Percentiles rank a stretch among this genome's conserved stretches.
These are phyloP conservation scores for Erysimum cheiranthoides DNA, from an alignment of 345 rosid species.

Conservation along the genomic window DNA sequence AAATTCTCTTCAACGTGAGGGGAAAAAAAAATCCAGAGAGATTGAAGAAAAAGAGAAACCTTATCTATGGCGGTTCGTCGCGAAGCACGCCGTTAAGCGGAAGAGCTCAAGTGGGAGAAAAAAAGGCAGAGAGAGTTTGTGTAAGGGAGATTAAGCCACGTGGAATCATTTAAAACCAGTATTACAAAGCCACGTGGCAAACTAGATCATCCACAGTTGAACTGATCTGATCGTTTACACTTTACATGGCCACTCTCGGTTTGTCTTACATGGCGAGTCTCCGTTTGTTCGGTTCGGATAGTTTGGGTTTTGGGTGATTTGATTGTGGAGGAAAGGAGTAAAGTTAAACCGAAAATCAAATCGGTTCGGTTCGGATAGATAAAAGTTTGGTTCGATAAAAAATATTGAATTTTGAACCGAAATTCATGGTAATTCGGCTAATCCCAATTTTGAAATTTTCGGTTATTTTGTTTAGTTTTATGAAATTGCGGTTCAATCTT, in stretches of 20 bases:
- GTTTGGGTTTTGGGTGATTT: neutral
- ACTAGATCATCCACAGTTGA: slow-evolving; percentile 33
- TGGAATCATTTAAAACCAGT: slow-evolving; percentile 15
- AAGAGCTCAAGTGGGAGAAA: slow-evolving; percentile 35
- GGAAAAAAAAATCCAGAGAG: slow-evolving; percentile 7
- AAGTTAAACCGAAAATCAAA: neutral
- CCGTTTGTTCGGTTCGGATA: neutral
- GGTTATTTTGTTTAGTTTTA: neutral
- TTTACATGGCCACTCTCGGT: too few relatives aligned
- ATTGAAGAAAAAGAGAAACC: slow-evolving; percentile 12
- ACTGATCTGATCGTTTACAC: too few relatives aligned
- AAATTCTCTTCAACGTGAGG: neutral
- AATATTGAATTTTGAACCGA: neutral
- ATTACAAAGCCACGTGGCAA: slow-evolving; percentile 35
- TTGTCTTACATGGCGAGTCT: too few relatives aligned
- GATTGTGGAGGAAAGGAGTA: too few relatives aligned
- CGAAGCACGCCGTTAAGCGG: slow-evolving; percentile 39
- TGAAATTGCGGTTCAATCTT: neutral
- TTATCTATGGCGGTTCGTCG: slow-evolving; percentile 44
- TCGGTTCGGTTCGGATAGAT: neutral
- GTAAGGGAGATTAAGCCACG: slow-evolving; percentile 46
- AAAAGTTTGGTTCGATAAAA: neutral
- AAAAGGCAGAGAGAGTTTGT: slow-evolving; percentile 32
- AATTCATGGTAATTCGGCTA: neutral
- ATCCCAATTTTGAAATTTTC: neutral